Base-by-base conservation (phyloP, 2,329 filamentous ascomycete genomes). In the Endoconidiophora laricicola region DNA sequence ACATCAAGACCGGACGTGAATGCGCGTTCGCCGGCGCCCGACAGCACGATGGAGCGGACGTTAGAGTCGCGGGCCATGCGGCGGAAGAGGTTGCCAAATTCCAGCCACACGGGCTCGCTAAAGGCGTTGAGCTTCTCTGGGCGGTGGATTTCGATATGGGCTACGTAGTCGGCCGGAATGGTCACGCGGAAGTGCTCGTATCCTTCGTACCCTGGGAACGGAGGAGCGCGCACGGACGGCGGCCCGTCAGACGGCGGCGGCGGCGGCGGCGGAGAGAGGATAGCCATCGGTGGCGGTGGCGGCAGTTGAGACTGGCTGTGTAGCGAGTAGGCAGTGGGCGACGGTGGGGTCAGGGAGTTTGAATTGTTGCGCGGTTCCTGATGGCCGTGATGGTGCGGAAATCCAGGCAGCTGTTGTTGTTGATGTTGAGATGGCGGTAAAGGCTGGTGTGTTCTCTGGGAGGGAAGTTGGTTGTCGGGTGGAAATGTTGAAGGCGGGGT, bases 71-170 rank as follows among this genome's bases (percentile, higher is more conserved):
- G 61, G 40, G 84, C 88, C 54, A 95, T 76, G 54, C 74, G 71
- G 51, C 69, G 65, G 69, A 96, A 91, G 57, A 93, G 71, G 10
- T 64, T 60, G 50, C 79, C 76, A 55, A 94, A 72, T 67, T 94
- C 86, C 48, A 81, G 69, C 86, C 88, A 95, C 79, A 95, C 90
- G 49, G 76, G 68, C 62, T 86, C 79, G 56, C 78, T 74, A 64
- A 94, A 95, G 56, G 88, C 79, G 64, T 96, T 96, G 63, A 95
- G 69, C 69, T 94, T 94, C 56, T 77, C 65, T 1, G 88, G 78
- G 1, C 88, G 77, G 69, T 93, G 88, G 66, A 94, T 94, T 66
- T 95, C 82, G 53, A 96, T 83, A 62, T 94, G 86, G n/a, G 81
- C 84, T 45, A 95, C 81, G 67, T 79, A 79, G 59, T 81, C 73